Percentiles rank a stretch among this genome's conserved stretches.
Conservation (phyloP, 192 early-diverging fungal species). For the Fimicolochytrium jonesii region DNA sequence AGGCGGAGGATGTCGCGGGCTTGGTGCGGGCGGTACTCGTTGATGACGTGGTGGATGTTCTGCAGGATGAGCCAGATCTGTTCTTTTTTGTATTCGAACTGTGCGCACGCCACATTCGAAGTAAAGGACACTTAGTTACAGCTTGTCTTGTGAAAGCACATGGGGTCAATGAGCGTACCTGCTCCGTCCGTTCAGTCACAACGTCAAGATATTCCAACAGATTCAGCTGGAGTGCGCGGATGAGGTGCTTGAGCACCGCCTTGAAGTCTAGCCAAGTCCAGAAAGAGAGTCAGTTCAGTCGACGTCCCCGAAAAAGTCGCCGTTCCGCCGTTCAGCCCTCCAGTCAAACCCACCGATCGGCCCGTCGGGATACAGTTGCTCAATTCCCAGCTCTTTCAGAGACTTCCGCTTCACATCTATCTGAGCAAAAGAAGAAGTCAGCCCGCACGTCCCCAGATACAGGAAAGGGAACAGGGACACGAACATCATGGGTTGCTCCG, state of each 20-base stretch:
- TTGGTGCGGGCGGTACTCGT: conserved; percentile 77
- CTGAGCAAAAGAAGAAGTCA: not conserved
- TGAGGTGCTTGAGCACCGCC: conserved; percentile 5
- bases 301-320: too few relatives aligned
- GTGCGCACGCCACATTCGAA: too few relatives aligned
- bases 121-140: too few relatives aligned
- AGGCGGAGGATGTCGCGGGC: conserved; percentile 13
- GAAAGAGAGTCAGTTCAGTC: too few relatives aligned
- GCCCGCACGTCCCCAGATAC: not conserved
- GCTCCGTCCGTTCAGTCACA: not conserved
- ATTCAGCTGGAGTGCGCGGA: not conserved
- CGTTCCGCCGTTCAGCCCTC: too few relatives aligned
- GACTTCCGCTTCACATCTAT: not conserved
- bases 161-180: too few relatives aligned
- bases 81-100: conserved; percentile 43
- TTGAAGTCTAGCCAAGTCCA: conserved; percentile 6
- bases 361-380: conserved; percentile 14
- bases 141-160: too few relatives aligned
- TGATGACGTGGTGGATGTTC: conserved; percentile 81
- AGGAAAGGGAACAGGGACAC: not conserved
- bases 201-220: conserved; percentile 6
- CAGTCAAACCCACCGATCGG: conserved; percentile 6
- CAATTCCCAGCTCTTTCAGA: not conserved
- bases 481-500: conserved; percentile 10
- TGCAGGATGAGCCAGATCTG: conserved; percentile 67